Evolutionary conservation across 2,329 filamentous ascomycete species (phyloP).

Genomic region (Botryotinia narcissicola): DNA sequence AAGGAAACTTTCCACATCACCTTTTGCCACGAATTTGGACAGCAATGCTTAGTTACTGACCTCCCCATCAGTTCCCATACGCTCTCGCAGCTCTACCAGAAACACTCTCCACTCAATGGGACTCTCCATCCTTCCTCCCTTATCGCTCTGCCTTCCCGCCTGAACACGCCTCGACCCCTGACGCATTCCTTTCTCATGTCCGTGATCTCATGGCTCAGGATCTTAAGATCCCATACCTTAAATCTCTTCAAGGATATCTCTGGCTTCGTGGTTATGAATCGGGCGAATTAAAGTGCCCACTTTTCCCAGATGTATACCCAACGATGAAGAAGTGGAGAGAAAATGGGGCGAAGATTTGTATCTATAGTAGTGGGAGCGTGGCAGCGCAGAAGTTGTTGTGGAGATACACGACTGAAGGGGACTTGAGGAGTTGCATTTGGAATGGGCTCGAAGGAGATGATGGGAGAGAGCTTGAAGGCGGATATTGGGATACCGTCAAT

Average conservation of each 20-base stretch:
- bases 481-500: conserved; percentile 78
- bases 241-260: conserved; percentile 75
- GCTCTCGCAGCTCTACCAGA: conserved; percentile 64
- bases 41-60: conserved; percentile 22
- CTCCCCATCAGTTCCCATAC: conserved; percentile 66
- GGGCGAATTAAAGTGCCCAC: conserved; percentile 66
- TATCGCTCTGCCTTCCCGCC: conserved; percentile 71
- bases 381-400: conserved; percentile 80
- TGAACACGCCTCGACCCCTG: conserved; percentile 57
- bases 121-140: conserved; percentile 58
- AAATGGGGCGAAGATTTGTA: conserved; percentile 49
- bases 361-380: conserved; percentile 81
- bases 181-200: conserved; percentile 64
- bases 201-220: conserved; percentile 68
- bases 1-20: conserved; percentile 1
- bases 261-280: conserved; percentile 73
- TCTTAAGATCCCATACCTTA: conserved; percentile 73
- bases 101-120: conserved; percentile 66
- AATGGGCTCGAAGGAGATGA: conserved; percentile 79
- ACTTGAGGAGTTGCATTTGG: conserved; percentile 57
- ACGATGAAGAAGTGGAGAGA: conserved; percentile 59
- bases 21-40: not conserved
- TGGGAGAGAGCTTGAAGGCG: conserved; percentile 69
- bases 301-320: conserved; percentile 72
- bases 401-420: conserved; percentile 57